A percentile compares a stretch with the other conserved stretches of the same genome.
These are phyloP conservation scores for Sphaerulina musiva DNA, from an alignment of 2,329 filamentous ascomycete species.

Conservation along the genomic window DNA sequence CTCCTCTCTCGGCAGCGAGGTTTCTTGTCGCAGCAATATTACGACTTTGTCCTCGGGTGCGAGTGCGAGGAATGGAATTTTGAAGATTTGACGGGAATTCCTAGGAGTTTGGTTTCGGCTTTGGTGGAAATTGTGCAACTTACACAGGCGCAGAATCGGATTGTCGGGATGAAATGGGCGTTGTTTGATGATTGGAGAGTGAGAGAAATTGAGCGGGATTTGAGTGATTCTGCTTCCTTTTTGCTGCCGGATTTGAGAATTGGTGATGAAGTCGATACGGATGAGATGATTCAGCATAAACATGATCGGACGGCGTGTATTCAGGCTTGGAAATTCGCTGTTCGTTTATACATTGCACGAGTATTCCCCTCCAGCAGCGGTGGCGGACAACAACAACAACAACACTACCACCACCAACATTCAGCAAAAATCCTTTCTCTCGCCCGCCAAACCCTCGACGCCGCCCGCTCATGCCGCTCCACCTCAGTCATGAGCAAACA, in stretches of 20 bases:
- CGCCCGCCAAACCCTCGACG: background rate
- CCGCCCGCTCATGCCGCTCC: background rate
- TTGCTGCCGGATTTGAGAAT: too few relatives aligned
- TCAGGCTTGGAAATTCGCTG: conserved; percentile 2
- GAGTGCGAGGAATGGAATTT: conserved; percentile 5
- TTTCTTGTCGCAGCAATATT: conserved; percentile 2
- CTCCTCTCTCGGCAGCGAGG: conserved; percentile 1
- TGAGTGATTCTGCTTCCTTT: too few relatives aligned
- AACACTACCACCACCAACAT: background rate
- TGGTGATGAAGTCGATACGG: background rate
- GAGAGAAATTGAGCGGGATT: background rate
- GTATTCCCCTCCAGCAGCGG: conserved; percentile 1
- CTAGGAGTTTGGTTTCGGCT: background rate
- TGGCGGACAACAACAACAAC: too few relatives aligned
- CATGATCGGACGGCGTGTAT: background rate
- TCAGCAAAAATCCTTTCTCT: background rate
- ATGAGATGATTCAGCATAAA: conserved; percentile 1
- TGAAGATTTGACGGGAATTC: conserved; percentile 1
- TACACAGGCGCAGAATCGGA: conserved; percentile 1
- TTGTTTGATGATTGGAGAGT: background rate
- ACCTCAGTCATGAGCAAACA: conserved; percentile 1
- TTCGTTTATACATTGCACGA: background rate
- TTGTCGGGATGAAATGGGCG: background rate
- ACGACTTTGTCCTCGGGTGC: conserved; percentile 2
- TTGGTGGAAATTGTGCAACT: conserved; percentile 4